phyloP scores from a whole-genome alignment of 2,329 filamentous ascomycete species.

The Alternaria triticimaculans region DNA sequence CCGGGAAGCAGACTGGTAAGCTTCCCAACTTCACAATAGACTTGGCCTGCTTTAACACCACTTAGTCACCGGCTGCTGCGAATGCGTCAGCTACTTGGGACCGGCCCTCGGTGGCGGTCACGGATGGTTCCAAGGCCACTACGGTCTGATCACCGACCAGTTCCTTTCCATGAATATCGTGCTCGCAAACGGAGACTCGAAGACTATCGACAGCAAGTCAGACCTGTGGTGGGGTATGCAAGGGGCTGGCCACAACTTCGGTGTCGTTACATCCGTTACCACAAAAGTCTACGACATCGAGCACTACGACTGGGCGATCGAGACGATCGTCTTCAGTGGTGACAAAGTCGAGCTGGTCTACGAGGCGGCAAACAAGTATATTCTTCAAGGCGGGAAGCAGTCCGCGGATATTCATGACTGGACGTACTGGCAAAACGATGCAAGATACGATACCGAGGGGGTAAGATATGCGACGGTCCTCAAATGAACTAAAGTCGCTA shows the following conservation, averaged over 20 bases:
- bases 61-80: conserved; percentile 51
- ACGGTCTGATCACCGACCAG: conserved; percentile 63
- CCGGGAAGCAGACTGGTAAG: conserved; percentile 59
- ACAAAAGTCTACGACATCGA: conserved; percentile 53
- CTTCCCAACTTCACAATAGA: neutral
- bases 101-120: conserved; percentile 65
- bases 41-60: neutral
- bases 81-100: conserved; percentile 58
- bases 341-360: conserved; percentile 60
- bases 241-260: conserved; percentile 57
- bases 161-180: conserved; percentile 61
- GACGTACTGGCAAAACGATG: conserved; percentile 35
- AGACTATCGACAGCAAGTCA: conserved; percentile 48
- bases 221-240: conserved; percentile 64
- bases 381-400: conserved; percentile 54
- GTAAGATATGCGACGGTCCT: neutral
- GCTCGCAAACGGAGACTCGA: conserved; percentile 56
- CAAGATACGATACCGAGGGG: neutral
- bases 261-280: conserved; percentile 33
- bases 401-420: conserved; percentile 44
- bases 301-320: conserved; percentile 28
- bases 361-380: conserved; percentile 54
- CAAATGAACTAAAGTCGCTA: neutral
- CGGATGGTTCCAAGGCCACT: conserved; percentile 60
- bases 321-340: conserved; percentile 39